Conservation (phyloP, 1,284 basidiomycete species). For the Ceratobasidium sp. region DNA sequence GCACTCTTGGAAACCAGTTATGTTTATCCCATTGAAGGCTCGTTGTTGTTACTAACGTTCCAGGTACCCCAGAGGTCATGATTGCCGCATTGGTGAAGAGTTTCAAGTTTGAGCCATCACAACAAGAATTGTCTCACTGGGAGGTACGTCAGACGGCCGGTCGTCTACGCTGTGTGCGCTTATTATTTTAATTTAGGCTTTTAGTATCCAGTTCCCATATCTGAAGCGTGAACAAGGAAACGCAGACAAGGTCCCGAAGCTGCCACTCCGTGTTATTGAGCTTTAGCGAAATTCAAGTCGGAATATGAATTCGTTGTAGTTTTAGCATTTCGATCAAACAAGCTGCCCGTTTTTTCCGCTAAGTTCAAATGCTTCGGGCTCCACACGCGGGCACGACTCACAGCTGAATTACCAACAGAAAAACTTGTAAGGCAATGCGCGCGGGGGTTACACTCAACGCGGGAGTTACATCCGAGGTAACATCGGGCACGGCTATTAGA, state of each 20-base stretch:
- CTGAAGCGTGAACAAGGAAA: background rate
- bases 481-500: background rate
- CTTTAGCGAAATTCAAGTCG: background rate
- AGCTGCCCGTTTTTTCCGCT: too few species aligned
- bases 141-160: constrained; percentile 1
- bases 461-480: background rate
- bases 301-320: too few species aligned
- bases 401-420: background rate
- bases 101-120: constrained; percentile 33
- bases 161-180: background rate
- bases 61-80: constrained; percentile 3
- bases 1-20: constrained; percentile 36
- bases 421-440: background rate
- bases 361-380: too few species aligned
- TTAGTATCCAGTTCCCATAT: constrained; percentile 19
- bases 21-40: background rate
- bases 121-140: constrained; percentile 12
- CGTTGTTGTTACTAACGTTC: background rate
- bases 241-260: background rate
- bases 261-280: background rate
- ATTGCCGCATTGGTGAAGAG: constrained; percentile 2
- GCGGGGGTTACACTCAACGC: background rate
- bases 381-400: too few species aligned
- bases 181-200: background rate
- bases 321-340: too few species aligned